Evolutionary conservation across 768 basidiomycete genomes (phyloP), one percentile per base, ranked within the genome.

Genomic region (Mycena metata): DNA sequence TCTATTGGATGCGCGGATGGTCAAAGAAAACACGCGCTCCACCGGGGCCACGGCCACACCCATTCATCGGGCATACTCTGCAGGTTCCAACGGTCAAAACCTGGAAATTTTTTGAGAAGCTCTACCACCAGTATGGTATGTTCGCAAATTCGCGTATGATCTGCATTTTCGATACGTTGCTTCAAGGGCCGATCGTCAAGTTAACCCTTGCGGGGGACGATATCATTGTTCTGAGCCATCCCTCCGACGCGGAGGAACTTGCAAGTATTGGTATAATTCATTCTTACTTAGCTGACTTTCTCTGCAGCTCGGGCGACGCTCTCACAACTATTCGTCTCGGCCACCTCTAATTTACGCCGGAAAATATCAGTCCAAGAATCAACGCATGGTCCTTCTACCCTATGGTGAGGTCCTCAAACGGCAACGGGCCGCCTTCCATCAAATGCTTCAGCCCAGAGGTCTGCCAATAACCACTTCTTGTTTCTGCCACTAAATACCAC

Each of bases 201-300:
- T n/a, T 61, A 21, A 24, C 33, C 41, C 49, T 61, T 13, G 60
- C 49, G 1, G 60, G 60, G 26, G 49, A 49, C 21, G 60, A 62
- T 52, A 42, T 52, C 39, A 35, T 62, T n/a, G 39, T 62, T 11
- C n/a, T 62, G 39, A 62, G 50, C 50, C 15, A 62, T 42, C 50
- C 60, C 2, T 16, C 36, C 23, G 60, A 62, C 24, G 60, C 50
- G 3, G 50, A 52, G 21, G 50, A 52, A 33, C 33, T 52, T 11
- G 50, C 17, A 52, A 52, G 50, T 16, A 8, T 16, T 49, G 11
- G 15, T 12, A 26, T n/a, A 3, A 12, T 23, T 24, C 47, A 10
- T 12, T 9, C 10, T 49, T 49, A 12, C 11, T 49, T 24, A 15
- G 7, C 3, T 17, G 15, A 10, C 17, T 3, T 17, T 16, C 7